A percentile compares a stretch with the other conserved stretches of the same genome.
Conservation (phyloP, 371 early-diverging fungal species). For the Actinomortierella wolfii region DNA sequence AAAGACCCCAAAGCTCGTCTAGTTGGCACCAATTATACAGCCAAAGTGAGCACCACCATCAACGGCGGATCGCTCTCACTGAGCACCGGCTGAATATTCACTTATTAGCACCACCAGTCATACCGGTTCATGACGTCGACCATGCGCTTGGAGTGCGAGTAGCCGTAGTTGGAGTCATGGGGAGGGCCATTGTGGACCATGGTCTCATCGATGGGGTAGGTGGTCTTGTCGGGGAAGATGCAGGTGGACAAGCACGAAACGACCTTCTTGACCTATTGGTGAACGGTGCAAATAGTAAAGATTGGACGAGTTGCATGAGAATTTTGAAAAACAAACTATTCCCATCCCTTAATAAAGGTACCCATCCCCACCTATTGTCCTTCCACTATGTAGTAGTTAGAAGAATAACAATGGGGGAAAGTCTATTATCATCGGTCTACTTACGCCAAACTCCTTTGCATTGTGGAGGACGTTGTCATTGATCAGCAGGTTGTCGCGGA, state of each 20-base stretch:
- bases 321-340: too few species aligned
- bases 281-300: neutral
- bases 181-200: slow-evolving; percentile 91
- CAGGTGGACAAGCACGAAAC: slow-evolving; percentile 90
- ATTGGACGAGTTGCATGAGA: too few species aligned
- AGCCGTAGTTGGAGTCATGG: slow-evolving; percentile 88
- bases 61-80: too few species aligned
- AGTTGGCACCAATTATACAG: too few species aligned
- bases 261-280: slow-evolving; percentile 73
- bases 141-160: slow-evolving; percentile 88
- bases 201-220: slow-evolving; percentile 88
- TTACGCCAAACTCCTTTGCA: slow-evolving; percentile 67
- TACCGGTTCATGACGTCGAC: slow-evolving; percentile 88
- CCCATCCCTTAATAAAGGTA: neutral
- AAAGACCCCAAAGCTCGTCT: too few species aligned
- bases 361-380: neutral
- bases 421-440: too few species aligned
- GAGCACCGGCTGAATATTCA: slow-evolving; percentile 5
- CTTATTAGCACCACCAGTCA: slow-evolving; percentile 14
- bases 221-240: slow-evolving; percentile 87
- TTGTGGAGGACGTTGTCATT: slow-evolving; percentile 81
- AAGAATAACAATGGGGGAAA: neutral
- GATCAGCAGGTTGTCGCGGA: slow-evolving; percentile 80
- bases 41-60: too few species aligned
- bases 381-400: neutral